A percentile compares a stretch with the other conserved stretches of the same genome.
Evolutionary conservation across 2,329 filamentous ascomycete genomes (phyloP).

Genomic region (Talaromyces sp.): DNA sequence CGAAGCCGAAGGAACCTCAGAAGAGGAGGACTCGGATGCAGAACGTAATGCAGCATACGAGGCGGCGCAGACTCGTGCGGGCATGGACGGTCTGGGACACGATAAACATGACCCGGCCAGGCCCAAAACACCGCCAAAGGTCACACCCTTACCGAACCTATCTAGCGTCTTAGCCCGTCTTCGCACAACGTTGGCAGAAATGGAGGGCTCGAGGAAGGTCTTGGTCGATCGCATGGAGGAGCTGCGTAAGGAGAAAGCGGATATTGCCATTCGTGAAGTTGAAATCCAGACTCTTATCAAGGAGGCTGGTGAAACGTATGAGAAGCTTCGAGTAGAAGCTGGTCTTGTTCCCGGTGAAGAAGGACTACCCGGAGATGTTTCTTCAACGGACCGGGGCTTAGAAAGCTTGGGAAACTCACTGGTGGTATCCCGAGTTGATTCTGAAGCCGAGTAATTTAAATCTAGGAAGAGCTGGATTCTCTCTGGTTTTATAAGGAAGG

Average conservation of each 20-base stretch:
- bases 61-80: conserved; percentile 76
- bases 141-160: conserved; percentile 74
- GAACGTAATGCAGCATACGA: conserved; percentile 77
- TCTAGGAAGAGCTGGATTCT: neutral
- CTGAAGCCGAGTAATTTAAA: conserved; percentile 25
- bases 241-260: conserved; percentile 64
- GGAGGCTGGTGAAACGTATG: conserved; percentile 72
- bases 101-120: conserved; percentile 34
- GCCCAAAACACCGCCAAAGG: conserved; percentile 64
- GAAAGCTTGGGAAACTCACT: conserved; percentile 38
- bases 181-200: conserved; percentile 57
- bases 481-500: neutral
- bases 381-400: conserved; percentile 35
- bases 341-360: conserved; percentile 30
- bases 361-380: conserved; percentile 25
- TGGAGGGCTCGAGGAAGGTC: conserved; percentile 61
- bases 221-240: conserved; percentile 64
- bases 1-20: conserved; percentile 66
- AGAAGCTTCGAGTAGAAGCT: conserved; percentile 52
- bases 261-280: conserved; percentile 66
- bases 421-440: conserved; percentile 26
- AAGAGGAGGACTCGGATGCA: conserved; percentile 62
- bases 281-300: conserved; percentile 79
- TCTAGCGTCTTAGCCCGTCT: conserved; percentile 64
- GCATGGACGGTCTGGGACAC: conserved; percentile 67